Base-by-base conservation (phyloP, 2,329 filamentous ascomycete species). In the Xylariaceae sp. region DNA sequence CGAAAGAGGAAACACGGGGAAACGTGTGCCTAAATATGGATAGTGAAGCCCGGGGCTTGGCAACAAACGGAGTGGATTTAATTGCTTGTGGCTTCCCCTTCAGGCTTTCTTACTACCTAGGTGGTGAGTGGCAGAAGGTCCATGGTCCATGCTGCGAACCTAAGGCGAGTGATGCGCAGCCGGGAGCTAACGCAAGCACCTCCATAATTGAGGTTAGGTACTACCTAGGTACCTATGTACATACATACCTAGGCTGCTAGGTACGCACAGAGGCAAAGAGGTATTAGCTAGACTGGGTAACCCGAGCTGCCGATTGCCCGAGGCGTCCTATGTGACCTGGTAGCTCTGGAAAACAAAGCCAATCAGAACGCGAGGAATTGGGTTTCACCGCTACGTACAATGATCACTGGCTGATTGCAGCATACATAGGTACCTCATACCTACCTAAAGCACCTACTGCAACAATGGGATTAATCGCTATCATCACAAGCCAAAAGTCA, bases 1-100 rank as follows among this genome's bases (percentile, higher is more conserved):
- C 49, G 18, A 60, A 60, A 62, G 20, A 53, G 57, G 57, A 60
- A 62, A 62, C 48, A 62, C 59, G 59, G 59, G 56, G 59, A 60
- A 61, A 21, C 43, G 20, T n/a, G 21, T 10, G 21, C 43, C 18
- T 21, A 21, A n/a, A 20, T 20, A 2, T 44, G 20, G 19, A 44
- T n/a, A n/a, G 21, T 44, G 50, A 20, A 29, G 29, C 47, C 41
- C 20, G 44, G 45, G 52, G 32, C 21, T 23, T 46, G n/a, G n/a
- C n/a, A n/a, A n/a, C n/a, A n/a, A n/a, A n/a, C n/a, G n/a, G n/a
- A n/a, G n/a, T n/a, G n/a, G n/a, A n/a, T n/a, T n/a, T n/a, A n/a
- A n/a, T n/a, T n/a, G n/a, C n/a, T n/a, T n/a, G n/a, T n/a, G n/a
- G n/a, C n/a, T n/a, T n/a, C n/a, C n/a, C n/a, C n/a, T n/a, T n/a